Evolutionary conservation across 129 eudicot genomes (phyloP), one percentile per base, ranked within the genome.

Genomic region (Kitagawia praeruptora): DNA sequence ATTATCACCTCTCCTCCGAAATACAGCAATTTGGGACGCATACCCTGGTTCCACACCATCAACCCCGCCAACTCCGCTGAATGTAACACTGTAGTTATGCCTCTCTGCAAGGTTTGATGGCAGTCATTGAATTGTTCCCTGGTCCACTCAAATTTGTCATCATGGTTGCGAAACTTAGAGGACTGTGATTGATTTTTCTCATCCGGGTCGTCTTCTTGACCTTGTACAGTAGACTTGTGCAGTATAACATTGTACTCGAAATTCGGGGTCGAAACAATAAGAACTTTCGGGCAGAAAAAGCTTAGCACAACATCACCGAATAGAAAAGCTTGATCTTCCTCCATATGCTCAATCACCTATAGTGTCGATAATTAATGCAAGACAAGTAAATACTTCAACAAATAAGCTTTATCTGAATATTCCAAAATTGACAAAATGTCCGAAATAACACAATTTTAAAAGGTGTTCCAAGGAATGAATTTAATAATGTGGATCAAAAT

Each of bases 131-230:
- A 96, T 70, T 96, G 98, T 70, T 87, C 91, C 28, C 99, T 79
- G 1, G 99, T 96, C 99, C 99, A 96, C 81, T 96, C 99, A 31
- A 96, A 96, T 34, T 96, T 96, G 86, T 96, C 98, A 82, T 92
- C 99, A 78, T 87, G 89, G 83, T 96, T 96, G 34, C 99, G 91
- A 75, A 96, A 96, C 76, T 89, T 96, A 79, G 87, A 85, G 6
- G 89, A 77, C 74, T 95, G 92, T n/a, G 75, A 48, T 54, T 87
- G 87, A 49, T 79, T 81, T 78, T 84, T 87, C 75, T 90, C 97
- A 53, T 92, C 90, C 1, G 79, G 82, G 63, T 95, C 94, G 6
- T 92, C 99, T 69, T 89, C 96, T 53, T 84, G 91, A 79, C 85
- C 84, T 48, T 83, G 91, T 15, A 79, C 84, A 61, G 86, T 86